A percentile compares a stretch with the other conserved stretches of the same genome.
Evolutionary conservation across 2,329 filamentous ascomycete genomes (phyloP).

Genomic region (Diaporthe amygdali): DNA sequence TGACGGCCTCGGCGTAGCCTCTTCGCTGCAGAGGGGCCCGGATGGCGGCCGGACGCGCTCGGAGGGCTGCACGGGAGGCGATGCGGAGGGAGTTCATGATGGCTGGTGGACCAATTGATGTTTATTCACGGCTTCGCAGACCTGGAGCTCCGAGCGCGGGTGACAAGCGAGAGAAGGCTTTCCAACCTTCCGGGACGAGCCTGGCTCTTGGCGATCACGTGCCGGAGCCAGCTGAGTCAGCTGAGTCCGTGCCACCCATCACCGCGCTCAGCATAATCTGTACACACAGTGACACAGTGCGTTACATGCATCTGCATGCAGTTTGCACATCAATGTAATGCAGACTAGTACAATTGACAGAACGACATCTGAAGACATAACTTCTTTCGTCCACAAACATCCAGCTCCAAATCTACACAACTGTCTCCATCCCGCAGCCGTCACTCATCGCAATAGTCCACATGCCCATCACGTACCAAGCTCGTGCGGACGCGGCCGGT

Average conservation of each 20-base stretch:
- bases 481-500: neutral
- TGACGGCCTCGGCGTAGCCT: slow-evolving; percentile 87
- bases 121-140: slow-evolving; percentile 40
- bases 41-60: slow-evolving; percentile 79
- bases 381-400: too few species aligned
- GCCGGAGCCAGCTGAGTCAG: neutral
- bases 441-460: neutral
- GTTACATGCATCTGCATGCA: too few species aligned
- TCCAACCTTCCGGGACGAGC: slow-evolving; percentile 20
- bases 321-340: too few species aligned
- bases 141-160: slow-evolving; percentile 45
- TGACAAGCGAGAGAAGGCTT: slow-evolving; percentile 17
- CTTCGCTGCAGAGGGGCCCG: slow-evolving; percentile 80
- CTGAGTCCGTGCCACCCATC: neutral
- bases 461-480: neutral
- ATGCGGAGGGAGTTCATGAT: slow-evolving; percentile 95
- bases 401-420: too few species aligned
- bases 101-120: slow-evolving; percentile 56
- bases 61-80: slow-evolving; percentile 81
- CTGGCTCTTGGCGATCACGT: slow-evolving; percentile 22
- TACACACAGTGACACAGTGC: too few species aligned
- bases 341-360: too few species aligned
- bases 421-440: too few species aligned
- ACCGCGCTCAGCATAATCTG: too few species aligned
- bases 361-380: too few species aligned